Evolutionary conservation across 1,284 basidiomycete genomes (phyloP), one percentile per base, ranked within the genome.

Genomic region (Neolentinus lepideus): DNA sequence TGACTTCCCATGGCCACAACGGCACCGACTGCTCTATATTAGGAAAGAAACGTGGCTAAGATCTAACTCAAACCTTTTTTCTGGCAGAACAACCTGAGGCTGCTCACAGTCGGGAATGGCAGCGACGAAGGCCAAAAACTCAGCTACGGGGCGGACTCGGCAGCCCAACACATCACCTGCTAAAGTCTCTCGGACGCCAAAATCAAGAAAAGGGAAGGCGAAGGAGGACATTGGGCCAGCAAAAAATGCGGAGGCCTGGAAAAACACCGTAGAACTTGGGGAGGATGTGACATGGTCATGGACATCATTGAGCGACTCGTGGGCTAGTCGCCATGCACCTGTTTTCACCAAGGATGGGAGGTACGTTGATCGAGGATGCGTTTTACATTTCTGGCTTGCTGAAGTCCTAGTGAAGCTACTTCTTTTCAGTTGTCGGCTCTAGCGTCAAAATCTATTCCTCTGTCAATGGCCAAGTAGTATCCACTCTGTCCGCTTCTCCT

Each of bases 281-380:
- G 47, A 50, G 47, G 8, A 50, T 25, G 12, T 25, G 14, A 4
- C 71, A 56, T 90, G 88, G 88, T 72, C 79, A 56, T 92, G 89
- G 89, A 74, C 76, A 56, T 77, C 79, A 46, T 74, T 95, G 54
- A 85, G 89, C 36, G 87, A 91, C 67, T 79, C 83, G 27, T 79
- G 80, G 58, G 77, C 83, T 26, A 88, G 81, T 59, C 77, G 74
- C 56, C 78, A 82, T 50, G 79, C 89, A 8, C 85, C 90, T 43
- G 72, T 93, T 57, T 93, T 93, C 70, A 92, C 91, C 29, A 86
- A 79, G 66, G 92, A 96, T 70, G 90, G 90, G 70, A 85, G 84
- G 92, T 93, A 68, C 66, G 85, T 75, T 33, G 16, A 54, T 47
- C 52, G 21, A 54, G 29, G 47, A 56, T 59, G 3, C 26, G 52